Conservation (phyloP, 2,329 filamentous ascomycete genomes). For the Pestalotiopsis sp. region DNA sequence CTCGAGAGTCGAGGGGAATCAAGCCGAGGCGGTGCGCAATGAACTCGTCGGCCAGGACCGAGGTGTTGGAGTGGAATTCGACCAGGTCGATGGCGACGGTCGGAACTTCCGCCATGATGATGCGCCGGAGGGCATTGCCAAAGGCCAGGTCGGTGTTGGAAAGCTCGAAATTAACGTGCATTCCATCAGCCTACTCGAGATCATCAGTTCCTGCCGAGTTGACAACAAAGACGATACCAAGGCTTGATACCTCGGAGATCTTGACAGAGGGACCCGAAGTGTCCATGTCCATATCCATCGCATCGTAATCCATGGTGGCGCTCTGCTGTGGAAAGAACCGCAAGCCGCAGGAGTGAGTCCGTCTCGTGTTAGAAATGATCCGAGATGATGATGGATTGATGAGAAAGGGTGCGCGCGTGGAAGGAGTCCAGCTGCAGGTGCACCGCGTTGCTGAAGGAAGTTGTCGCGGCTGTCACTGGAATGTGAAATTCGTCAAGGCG, state of each 20-base stretch:
- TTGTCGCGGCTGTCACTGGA: neutral
- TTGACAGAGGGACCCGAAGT: conserved; percentile 59
- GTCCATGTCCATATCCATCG: conserved; percentile 62
- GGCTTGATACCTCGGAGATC: conserved; percentile 56
- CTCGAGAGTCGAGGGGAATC: conserved; percentile 83
- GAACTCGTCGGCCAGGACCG: conserved; percentile 96
- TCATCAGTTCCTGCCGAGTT: neutral
- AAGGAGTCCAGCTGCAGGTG: neutral
- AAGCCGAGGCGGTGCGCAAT: conserved; percentile 90
- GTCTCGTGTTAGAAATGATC: neutral
- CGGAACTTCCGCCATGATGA: conserved; percentile 91
- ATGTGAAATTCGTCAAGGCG: conserved; percentile 12
- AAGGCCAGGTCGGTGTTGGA: conserved; percentile 87
- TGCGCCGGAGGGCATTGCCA: conserved; percentile 88
- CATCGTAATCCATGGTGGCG: conserved; percentile 58
- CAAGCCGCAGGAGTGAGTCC: neutral
- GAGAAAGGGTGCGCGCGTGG: neutral
- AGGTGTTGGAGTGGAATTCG: conserved; percentile 89
- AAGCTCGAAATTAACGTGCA: conserved; percentile 89
- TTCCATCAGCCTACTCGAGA: conserved; percentile 67
- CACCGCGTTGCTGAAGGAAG: neutral
- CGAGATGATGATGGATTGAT: neutral
- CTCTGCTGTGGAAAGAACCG: conserved; percentile 13
- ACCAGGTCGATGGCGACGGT: conserved; percentile 95
- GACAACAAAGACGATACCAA: neutral